Conservation (phyloP, 2,329 filamentous ascomycete species). For the Stagonosporopsis tanaceti region DNA sequence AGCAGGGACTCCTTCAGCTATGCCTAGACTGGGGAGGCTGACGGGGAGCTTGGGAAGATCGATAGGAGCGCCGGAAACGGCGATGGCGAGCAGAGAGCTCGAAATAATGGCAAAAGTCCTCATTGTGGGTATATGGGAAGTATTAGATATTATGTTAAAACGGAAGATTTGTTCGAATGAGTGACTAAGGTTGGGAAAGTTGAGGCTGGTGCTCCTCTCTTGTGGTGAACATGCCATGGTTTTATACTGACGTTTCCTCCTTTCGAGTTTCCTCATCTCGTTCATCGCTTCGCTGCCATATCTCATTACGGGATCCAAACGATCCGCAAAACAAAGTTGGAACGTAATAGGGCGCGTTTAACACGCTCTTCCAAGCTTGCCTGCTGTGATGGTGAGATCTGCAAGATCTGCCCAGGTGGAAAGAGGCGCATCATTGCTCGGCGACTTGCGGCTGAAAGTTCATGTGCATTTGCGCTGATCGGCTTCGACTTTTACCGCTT, state of each 20-base stretch:
- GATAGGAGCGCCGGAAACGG: constrained; percentile 14
- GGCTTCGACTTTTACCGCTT: not conserved
- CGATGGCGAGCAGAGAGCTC: constrained; percentile 18
- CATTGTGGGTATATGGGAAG: constrained; percentile 13
- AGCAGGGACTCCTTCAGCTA: not conserved
- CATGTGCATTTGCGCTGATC: not conserved
- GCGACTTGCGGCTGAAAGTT: constrained; percentile 2
- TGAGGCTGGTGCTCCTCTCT: constrained; percentile 5
- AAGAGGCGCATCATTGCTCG: not conserved
- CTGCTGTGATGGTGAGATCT: constrained; percentile 8
- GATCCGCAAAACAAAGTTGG: not conserved
- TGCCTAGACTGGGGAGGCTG: not conserved
- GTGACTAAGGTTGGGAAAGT: constrained; percentile 15
- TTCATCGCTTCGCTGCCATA: not conserved
- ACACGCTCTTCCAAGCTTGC: constrained; percentile 1
- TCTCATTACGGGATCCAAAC: not conserved
- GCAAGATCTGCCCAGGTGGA: constrained; percentile 1
- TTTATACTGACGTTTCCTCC: constrained; percentile 12
- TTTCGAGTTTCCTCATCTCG: constrained; percentile 9
- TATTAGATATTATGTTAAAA: constrained; percentile 10
- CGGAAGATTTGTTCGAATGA: constrained; percentile 5
- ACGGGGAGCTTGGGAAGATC: constrained; percentile 8
- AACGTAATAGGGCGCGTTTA: not conserved
- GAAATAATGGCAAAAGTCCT: constrained; percentile 8
- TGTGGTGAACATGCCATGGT: not conserved